Conservation (phyloP, 768 basidiomycete genomes). For the Podaxis rugospora region DNA sequence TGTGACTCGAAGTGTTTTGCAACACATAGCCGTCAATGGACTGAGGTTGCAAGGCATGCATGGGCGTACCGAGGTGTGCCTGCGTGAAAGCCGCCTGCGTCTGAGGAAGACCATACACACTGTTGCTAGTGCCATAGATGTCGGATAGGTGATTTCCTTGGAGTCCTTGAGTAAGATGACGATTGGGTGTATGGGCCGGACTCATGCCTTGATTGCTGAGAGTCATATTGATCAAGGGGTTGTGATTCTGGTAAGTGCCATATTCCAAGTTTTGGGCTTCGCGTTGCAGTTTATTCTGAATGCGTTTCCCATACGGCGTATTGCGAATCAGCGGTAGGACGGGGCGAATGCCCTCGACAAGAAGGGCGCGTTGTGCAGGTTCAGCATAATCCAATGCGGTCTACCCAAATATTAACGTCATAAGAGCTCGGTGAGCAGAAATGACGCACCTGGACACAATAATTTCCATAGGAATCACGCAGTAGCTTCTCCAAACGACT, state of each 20-base stretch:
- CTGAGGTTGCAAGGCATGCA: slow-evolving; percentile 63
- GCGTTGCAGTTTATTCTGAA: slow-evolving; percentile 97
- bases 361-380: slow-evolving; percentile 82
- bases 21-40: slow-evolving; percentile 81
- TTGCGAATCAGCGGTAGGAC: slow-evolving; percentile 97
- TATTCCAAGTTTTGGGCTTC: slow-evolving; percentile 77
- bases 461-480: slow-evolving; percentile 95
- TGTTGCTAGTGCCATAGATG: slow-evolving; percentile 59
- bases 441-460: slow-evolving; percentile 76
- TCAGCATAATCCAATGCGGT: slow-evolving; percentile 98
- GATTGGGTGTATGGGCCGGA: slow-evolving; percentile 37
- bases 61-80: slow-evolving; percentile 45
- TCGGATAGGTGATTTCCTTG: slow-evolving; percentile 55
- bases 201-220: slow-evolving; percentile 55
- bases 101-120: slow-evolving; percentile 56
- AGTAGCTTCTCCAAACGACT: slow-evolving; percentile 92
- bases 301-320: slow-evolving; percentile 98
- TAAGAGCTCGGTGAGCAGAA: neutral
- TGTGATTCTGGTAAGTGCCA: slow-evolving; percentile 57
- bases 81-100: slow-evolving; percentile 55
- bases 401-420: slow-evolving; percentile 31
- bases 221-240: slow-evolving; percentile 50
- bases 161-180: slow-evolving; percentile 53
- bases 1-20: slow-evolving; percentile 67
- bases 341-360: slow-evolving; percentile 98